Evolutionary conservation across 495 filamentous ascomycete genomes (phyloP), one percentile per base, ranked within the genome.

Genomic region (Aspergillus panamensis): DNA sequence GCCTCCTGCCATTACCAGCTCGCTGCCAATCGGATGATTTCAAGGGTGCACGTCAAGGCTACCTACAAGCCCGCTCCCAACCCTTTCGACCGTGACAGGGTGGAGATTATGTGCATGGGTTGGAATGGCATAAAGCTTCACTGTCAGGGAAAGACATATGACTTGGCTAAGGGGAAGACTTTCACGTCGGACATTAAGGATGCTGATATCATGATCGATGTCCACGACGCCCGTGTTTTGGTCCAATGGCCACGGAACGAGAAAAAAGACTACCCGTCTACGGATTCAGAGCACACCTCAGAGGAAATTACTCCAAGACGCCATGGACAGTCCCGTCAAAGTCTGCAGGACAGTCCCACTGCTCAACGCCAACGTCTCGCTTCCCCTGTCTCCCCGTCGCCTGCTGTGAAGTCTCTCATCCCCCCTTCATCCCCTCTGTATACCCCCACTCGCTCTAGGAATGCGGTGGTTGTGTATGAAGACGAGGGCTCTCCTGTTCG

Each of bases 121-220:
- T 97, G 93, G 92, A 98, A 98, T 72, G 93, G 94, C 12, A 80
- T 93, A 49, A 96, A 91, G 71, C 75, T 98, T 55, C 92, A 96
- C 73, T 97, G 90, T 73, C 88, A 92, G 71, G 92, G 92, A 21
- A 86, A 85, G 63, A 88, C 87, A 30, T 94, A 88, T 79, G 90
- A 95, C 60, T 69, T 98, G 71, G 78, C 76, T 45, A 97, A 96
- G 75, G 91, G 88, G 7, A 92, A 96, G 70, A 87, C 84, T 29
- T 98, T 96, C 73, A 87, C 85, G 25, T 96, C 92, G 53, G 90
- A 96, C 73, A 92, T 90, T 42, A 91, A 93, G 68, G 80, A 86
- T 66, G 87, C 85, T 33, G 91, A 96, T 66, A 92, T 98, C 66
- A 95, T 98, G 87, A 76, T 97, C 55, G 92, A 97, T 75, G 91